Conservation (phyloP, 768 basidiomycete genomes). For the Xerocomus brunneocitrinus region DNA sequence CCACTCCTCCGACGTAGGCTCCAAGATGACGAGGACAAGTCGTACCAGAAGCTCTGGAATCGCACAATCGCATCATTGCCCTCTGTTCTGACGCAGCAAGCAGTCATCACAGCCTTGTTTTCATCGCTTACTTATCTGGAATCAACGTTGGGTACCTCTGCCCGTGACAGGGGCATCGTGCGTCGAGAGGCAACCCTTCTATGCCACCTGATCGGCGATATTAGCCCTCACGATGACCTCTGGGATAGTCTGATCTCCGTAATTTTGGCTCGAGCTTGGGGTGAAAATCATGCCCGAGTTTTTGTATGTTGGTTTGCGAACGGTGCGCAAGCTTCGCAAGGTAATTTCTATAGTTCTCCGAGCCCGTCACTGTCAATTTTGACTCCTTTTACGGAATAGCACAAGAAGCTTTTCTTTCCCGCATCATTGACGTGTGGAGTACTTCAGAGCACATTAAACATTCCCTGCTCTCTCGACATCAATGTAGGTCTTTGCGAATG, state of each 20-base stretch:
- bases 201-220: slow-evolving; percentile 46
- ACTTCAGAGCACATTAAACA: slow-evolving; percentile 74
- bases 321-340: slow-evolving; percentile 32
- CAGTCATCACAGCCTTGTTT: slow-evolving; percentile 57
- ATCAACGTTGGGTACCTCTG: slow-evolving; percentile 30
- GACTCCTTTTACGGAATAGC: slow-evolving; percentile 24
- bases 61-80: slow-evolving; percentile 43
- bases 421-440: slow-evolving; percentile 64
- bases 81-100: slow-evolving; percentile 50
- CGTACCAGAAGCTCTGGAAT: slow-evolving; percentile 51
- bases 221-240: slow-evolving; percentile 42
- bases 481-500: slow-evolving; percentile 48
- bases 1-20: slow-evolving; percentile 45
- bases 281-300: slow-evolving; percentile 51
- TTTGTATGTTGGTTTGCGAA: slow-evolving; percentile 70
- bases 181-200: slow-evolving; percentile 56
- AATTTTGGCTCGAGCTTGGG: slow-evolving; percentile 56
- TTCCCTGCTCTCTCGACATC: slow-evolving; percentile 70
- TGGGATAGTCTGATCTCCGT: slow-evolving; percentile 47
- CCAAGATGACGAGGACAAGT: slow-evolving; percentile 10
- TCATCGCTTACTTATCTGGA: slow-evolving; percentile 37
- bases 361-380: not conserved
- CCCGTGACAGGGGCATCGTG: slow-evolving; percentile 38
- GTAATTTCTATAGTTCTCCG: slow-evolving; percentile 18
- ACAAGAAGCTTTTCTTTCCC: slow-evolving; percentile 44